Percentiles rank a stretch among this genome's conserved stretches.
phyloP scores from a whole-genome alignment of 352 stramenopile genomes.

The Phytophthora boehmeriae region DNA sequence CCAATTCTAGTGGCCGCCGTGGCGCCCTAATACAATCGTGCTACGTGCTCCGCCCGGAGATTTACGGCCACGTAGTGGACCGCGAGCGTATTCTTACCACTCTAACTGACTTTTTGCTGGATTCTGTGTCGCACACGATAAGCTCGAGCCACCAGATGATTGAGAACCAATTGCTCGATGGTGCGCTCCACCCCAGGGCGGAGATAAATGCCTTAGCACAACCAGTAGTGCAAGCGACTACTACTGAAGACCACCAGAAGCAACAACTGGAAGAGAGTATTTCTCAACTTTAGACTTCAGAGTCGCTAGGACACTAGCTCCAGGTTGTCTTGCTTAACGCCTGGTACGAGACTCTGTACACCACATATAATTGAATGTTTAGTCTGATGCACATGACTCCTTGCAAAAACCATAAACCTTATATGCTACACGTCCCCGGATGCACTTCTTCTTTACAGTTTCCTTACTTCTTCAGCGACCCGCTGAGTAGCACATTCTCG shows the following conservation, averaged over 20 bases:
- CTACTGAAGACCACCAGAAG: conserved; percentile 13
- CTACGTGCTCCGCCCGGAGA: conserved; percentile 66
- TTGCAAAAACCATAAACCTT: conserved; percentile 13
- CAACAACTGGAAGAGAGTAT: conserved; percentile 14
- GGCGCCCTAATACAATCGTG: conserved; percentile 74
- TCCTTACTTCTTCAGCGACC: conserved; percentile 30
- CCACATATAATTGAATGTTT: conserved; percentile 19
- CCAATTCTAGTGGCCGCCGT: conserved; percentile 34
- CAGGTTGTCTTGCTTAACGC: conserved; percentile 10
- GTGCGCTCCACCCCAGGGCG: conserved; percentile 24
- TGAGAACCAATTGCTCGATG: conserved; percentile 68
- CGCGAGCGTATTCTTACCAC: conserved; percentile 64
- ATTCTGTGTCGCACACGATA: conserved; percentile 64
- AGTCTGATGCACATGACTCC: no score
- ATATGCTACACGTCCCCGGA: conserved; percentile 10
- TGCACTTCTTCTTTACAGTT: neutral
- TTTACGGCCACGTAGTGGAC: conserved; percentile 68
- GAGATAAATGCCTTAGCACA: conserved; percentile 23
- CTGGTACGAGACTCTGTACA: conserved; percentile 32
- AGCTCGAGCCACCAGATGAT: conserved; percentile 76
- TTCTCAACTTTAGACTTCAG: conserved; percentile 24
- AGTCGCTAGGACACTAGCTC: conserved; percentile 26
- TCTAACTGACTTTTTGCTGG: conserved; percentile 72
- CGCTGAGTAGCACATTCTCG: conserved; percentile 50
- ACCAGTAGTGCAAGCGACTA: conserved; percentile 14